Evolutionary conservation across 1,139 yeast genomes (phyloP), one percentile per base, ranked within the genome.

Genomic region (Candida sp.): DNA sequence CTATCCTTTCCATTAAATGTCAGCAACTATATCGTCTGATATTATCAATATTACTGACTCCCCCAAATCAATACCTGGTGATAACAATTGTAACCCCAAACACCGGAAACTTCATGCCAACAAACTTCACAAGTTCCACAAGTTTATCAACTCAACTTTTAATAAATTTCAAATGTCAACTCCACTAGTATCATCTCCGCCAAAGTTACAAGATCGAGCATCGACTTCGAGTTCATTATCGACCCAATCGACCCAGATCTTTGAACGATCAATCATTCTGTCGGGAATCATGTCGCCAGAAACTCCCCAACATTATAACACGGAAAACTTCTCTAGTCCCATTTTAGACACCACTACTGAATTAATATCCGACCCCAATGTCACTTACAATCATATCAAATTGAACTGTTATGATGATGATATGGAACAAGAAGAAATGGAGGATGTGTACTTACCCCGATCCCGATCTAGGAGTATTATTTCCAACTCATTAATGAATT

Each of bases 341-440:
- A 61, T 63, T 6, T 52, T 66, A 41, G 70, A 66, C 45, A 54
- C 65, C 21, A 62, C 70, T 21, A 55, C 70, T 1, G 69, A 64
- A 44, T 58, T 64, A 35, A 45, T 64, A 22, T 51, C 56, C 29
- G 56, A 65, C 42, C 70, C 70, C 11, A 48, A 54, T n/a, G 51
- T 60, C 7, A 60, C 62, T 41, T 47, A 55, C 36, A 52, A 58
- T 19, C 54, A 58, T 38, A 66, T 66, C 21, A 56, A 60, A 36
- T 52, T 65, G 41, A 63, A 63, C 40, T 64, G 65, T 43, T 61
- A 60, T 35, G 48, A 50, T 43, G 55, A 52, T 35, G 49, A 47
- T 6, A 11, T 23, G 22, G 40, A 32, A 11, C 40, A 33, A 11
- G 44, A 35, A 19, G 37, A 40, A 36, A 35, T 34, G 19, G 49